phyloP scores from a whole-genome alignment of 345 rosid species.

The Eucalyptus virginea region DNA sequence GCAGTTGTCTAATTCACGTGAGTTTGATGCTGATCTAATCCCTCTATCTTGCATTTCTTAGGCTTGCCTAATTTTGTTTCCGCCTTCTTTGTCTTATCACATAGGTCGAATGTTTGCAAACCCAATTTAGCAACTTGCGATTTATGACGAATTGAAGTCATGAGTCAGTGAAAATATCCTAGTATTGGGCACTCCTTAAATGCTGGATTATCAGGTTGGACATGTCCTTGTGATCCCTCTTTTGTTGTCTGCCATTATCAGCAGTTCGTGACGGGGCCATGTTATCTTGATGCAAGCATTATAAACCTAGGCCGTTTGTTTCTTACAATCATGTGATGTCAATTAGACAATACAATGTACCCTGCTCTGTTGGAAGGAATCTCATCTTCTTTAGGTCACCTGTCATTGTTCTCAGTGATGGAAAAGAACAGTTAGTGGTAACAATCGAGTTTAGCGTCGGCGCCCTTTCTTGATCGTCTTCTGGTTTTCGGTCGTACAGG shows the following conservation, averaged over 20 bases:
- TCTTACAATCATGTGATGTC: neutral
- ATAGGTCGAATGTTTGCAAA: neutral
- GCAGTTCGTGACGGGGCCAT: neutral
- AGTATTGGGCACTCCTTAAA: neutral
- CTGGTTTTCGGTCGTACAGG: conserved; percentile 4
- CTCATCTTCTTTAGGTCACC: neutral
- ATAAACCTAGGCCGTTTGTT: neutral
- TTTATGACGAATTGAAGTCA: neutral
- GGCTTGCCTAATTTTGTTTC: neutral
- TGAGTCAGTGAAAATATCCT: neutral
- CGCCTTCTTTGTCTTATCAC: neutral
- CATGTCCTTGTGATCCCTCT: neutral
- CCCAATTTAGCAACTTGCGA: neutral
- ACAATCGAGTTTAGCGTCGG: neutral
- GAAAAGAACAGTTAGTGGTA: too few species aligned
- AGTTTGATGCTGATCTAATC: neutral
- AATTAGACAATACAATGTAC: neutral
- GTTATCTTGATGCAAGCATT: neutral
- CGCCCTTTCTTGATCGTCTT: neutral
- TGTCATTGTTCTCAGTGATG: neutral
- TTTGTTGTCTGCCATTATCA: neutral
- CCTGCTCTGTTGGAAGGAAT: neutral
- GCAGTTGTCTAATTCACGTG: neutral
- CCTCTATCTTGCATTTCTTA: neutral
- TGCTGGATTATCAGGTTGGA: neutral